These are phyloP conservation scores for Ilyonectria robusta DNA, from an alignment of 2,329 filamentous ascomycete species.

Conservation along the genomic window DNA sequence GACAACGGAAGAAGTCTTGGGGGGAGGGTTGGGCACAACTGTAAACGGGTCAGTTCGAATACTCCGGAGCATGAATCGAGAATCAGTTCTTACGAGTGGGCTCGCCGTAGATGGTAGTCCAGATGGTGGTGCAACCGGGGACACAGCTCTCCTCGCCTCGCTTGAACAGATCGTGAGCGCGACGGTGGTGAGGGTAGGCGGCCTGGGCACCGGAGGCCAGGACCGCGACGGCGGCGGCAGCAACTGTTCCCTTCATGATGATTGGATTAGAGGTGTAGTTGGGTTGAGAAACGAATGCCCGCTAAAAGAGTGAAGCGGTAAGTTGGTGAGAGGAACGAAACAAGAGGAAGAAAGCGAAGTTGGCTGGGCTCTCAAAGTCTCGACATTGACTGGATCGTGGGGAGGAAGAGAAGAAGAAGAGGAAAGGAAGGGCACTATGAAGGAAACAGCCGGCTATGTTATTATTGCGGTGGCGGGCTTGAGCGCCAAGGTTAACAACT, in stretches of 20 bases:
- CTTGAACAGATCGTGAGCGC: conserved; percentile 74
- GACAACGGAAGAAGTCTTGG: conserved; percentile 29
- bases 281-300: conserved; percentile 75
- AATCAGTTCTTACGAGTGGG: conserved; percentile 69
- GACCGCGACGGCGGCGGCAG: conserved; percentile 76
- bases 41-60: conserved; percentile 34
- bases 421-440: conserved; percentile 27
- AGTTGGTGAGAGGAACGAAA: conserved; percentile 59
- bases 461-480: conserved; percentile 23
- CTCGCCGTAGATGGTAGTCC: conserved; percentile 78
- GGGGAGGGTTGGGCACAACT: conserved; percentile 59
- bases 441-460: conserved; percentile 12
- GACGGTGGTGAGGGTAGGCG: conserved; percentile 71
- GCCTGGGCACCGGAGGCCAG: conserved; percentile 70
- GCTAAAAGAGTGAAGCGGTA: conserved; percentile 92
- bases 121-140: conserved; percentile 80
- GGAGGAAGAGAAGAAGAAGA: conserved; percentile 53
- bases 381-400: conserved; percentile 63
- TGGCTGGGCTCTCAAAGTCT: conserved; percentile 64
- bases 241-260: conserved; percentile 82
- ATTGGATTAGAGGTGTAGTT: conserved; percentile 42
- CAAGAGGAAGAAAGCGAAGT: conserved; percentile 66
- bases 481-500: conserved; percentile 19
- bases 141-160: conserved; percentile 66
- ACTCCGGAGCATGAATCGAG: not conserved